phyloP scores from a whole-genome alignment of 768 basidiomycete genomes.

The Phaeotremella skinneri region DNA sequence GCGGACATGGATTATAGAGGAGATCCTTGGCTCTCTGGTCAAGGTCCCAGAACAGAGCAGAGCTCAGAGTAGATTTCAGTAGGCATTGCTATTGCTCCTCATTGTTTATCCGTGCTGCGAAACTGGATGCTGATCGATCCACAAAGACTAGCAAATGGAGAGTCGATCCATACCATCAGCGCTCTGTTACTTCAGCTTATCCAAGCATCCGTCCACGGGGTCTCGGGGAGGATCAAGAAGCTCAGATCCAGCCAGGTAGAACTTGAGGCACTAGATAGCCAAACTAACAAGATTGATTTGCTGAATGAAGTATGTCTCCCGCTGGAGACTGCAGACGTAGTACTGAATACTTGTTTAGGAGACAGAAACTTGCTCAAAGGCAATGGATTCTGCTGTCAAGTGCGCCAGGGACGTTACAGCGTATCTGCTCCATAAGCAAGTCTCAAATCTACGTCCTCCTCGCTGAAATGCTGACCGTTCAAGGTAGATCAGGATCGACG shows the following conservation, averaged over 20 bases:
- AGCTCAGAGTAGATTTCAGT: slow-evolving; percentile 86
- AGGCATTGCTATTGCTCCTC: slow-evolving; percentile 31
- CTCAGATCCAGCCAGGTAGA: slow-evolving; percentile 52
- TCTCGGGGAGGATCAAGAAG: slow-evolving; percentile 54
- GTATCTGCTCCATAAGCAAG: slow-evolving; percentile 60
- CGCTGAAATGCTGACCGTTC: neutral
- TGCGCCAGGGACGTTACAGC: slow-evolving; percentile 79
- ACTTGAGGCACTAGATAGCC: slow-evolving; percentile 58
- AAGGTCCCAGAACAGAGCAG: slow-evolving; percentile 87
- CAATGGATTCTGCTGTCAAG: slow-evolving; percentile 63
- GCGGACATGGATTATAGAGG: slow-evolving; percentile 95
- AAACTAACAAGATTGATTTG: slow-evolving; percentile 62
- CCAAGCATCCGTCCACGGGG: slow-evolving; percentile 87
- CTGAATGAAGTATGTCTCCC: slow-evolving; percentile 54
- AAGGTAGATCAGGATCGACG: slow-evolving; percentile 63
- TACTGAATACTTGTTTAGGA: slow-evolving; percentile 28
- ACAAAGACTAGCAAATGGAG: slow-evolving; percentile 79
- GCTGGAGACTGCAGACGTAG: neutral
- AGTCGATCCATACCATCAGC: slow-evolving; percentile 87
- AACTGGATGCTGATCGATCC: slow-evolving; percentile 3
- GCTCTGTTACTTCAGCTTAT: slow-evolving; percentile 92
- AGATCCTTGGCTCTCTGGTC: slow-evolving; percentile 83
- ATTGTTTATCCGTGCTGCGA: slow-evolving; percentile 3
- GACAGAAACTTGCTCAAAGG: slow-evolving; percentile 24
- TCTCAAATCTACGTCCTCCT: neutral